These are phyloP conservation scores for Oryza meridionalis DNA, from an alignment of 176 grass and related monocot species.

Conservation along the genomic window DNA sequence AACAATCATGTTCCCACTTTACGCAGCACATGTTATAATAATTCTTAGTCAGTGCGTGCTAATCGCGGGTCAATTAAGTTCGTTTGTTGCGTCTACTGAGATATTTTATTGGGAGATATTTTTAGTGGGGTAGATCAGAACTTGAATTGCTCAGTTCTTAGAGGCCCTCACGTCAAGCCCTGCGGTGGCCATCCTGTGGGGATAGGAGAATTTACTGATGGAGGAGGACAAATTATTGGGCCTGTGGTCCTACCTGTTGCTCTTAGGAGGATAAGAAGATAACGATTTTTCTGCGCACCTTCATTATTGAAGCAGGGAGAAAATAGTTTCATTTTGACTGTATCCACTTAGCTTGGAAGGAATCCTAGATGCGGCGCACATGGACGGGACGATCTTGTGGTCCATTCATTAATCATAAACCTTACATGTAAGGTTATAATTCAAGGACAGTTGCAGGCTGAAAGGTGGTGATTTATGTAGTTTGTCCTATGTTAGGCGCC, in stretches of 20 bases:
- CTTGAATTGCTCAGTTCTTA: conserved; percentile 28
- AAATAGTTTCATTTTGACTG: conserved; percentile 26
- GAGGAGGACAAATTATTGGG: conserved; percentile 25
- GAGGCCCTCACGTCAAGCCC: conserved; percentile 19
- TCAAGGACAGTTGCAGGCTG: conserved; percentile 9
- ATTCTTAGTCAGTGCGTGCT: conserved; percentile 13
- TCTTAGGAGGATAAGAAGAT: conserved; percentile 24
- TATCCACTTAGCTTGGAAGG: neutral
- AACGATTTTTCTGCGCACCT: conserved; percentile 15
- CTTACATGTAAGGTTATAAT: conserved; percentile 27
- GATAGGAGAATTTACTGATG: conserved; percentile 23
- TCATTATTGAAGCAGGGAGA: conserved; percentile 40
- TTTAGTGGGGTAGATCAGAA: conserved; percentile 33
- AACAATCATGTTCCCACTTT: conserved; percentile 37
- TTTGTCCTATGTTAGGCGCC: conserved; percentile 6
- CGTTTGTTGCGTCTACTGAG: neutral
- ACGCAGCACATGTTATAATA: conserved; percentile 37
- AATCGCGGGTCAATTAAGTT: neutral
- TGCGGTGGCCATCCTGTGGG: conserved; percentile 26
- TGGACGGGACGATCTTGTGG: conserved; percentile 31
- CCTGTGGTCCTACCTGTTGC: conserved; percentile 28
- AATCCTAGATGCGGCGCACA: conserved; percentile 33
- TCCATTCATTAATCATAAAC: neutral
- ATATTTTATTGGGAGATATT: conserved; percentile 30
- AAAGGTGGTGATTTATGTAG: conserved; percentile 26